A percentile compares a stretch with the other conserved stretches of the same genome.
Evolutionary conservation across 148 eudicot species (phyloP).

Genomic region (Rheum nobile): DNA sequence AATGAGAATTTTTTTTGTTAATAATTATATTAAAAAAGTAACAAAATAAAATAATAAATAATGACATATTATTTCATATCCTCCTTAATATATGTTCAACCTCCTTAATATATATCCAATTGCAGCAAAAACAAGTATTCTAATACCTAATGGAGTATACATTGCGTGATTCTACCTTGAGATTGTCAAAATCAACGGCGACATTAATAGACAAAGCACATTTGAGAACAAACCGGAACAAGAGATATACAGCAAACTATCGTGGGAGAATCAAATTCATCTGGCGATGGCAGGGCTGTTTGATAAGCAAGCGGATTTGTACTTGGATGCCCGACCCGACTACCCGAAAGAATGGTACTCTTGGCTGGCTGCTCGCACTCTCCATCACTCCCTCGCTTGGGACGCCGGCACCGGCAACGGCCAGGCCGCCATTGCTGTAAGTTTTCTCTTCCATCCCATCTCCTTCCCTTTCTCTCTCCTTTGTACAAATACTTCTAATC

Average conservation of each 20-base stretch:
- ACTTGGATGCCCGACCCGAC: slow-evolving; percentile 16
- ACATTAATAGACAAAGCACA: too few species aligned
- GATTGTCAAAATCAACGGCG: too few species aligned
- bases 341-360: slow-evolving; percentile 24
- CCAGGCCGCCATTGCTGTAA: slow-evolving; percentile 37
- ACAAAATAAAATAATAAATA: too few species aligned
- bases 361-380: slow-evolving; percentile 25
- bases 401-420: slow-evolving; percentile 51
- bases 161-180: too few species aligned
- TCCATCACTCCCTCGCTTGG: slow-evolving; percentile 32
- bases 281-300: slow-evolving; percentile 20
- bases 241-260: not conserved
- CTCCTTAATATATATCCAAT: too few species aligned
- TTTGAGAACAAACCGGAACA: not conserved
- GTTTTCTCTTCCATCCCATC: not conserved
- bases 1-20: too few species aligned
- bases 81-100: too few species aligned
- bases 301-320: slow-evolving; percentile 20
- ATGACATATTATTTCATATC: too few species aligned
- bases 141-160: too few species aligned
- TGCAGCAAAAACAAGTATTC: too few species aligned
- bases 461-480: not conserved
- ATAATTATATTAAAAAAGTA: too few species aligned
- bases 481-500: too few species aligned
- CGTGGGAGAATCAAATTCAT: not conserved